Evolutionary conservation across 2,329 filamentous ascomycete species (phyloP), one percentile per base, ranked within the genome.

Genomic region (Beauveria asiatica): DNA sequence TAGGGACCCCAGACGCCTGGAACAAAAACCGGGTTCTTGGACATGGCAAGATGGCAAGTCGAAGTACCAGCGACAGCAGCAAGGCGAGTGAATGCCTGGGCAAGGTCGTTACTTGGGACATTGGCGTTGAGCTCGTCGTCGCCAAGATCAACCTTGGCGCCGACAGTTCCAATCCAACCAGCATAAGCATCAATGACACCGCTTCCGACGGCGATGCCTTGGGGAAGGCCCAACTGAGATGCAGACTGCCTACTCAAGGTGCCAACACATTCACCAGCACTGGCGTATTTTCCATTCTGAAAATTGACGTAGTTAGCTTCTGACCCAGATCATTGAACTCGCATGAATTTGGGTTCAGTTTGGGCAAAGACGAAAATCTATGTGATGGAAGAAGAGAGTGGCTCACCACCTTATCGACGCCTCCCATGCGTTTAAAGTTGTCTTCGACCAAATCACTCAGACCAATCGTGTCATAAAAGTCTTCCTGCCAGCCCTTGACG

Each of bases 161-260:
- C 94, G n/a, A 99, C 94, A 1, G 94, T 97, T 63, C 94, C 94
- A 66, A 99, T 94, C 94, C 94, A 99, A 64, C 94, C 94, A 62
- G 94, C 94, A 69, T 99, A 99, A 19, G 94, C 94, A 72, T 99
- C 94, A 70, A 99, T 99, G 64, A 99, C 94, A 73, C 92, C 92
- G 69, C 91, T 96, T 58, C 94, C 94, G 59, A 99, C 89, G 19
- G 94, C 91, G 66, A 97, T 94, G 44, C 92, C 93, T 21, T 88
- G 80, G 5, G 88, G 88, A 3, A 99, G 82, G 8, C 94, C 93
- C 62, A 99, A 84, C 65, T 97, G 89, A 52, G 80, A 75, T 17
- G 89, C 90, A 6, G 94, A 92, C 69, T 89, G 89, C 64, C 93
- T 88, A 68, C 88, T 94, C 19, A 99, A 80, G 0, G 83, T 85